These are phyloP conservation scores for Elymus sibiricus DNA, from an alignment of 176 grass and related monocot genomes.

Conservation along the genomic window DNA sequence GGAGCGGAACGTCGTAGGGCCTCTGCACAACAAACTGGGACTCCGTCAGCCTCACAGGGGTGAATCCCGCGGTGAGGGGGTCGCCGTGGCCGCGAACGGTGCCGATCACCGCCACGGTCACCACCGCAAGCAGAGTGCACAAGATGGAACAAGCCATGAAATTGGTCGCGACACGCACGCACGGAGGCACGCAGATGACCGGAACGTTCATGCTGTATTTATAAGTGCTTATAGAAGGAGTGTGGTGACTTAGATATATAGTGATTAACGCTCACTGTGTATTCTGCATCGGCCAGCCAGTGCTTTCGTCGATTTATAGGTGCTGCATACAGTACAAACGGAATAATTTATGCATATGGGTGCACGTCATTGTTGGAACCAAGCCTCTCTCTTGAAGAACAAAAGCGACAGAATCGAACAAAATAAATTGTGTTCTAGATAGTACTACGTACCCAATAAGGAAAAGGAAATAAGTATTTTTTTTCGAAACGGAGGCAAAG, in stretches of 20 bases:
- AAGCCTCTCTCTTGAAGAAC: background rate
- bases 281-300: background rate
- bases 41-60: background rate
- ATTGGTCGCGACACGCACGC: background rate
- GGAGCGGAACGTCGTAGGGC: constrained; percentile 29
- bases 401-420: background rate
- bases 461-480: too few species aligned
- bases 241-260: background rate
- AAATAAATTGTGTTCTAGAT: too few species aligned
- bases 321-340: background rate
- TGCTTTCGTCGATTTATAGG: background rate
- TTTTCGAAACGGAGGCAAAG: too few species aligned
- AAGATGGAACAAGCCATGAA: background rate
- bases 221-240: background rate
- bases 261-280: background rate
- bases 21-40: constrained; percentile 23
- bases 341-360: background rate
- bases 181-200: background rate
- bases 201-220: background rate
- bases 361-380: background rate
- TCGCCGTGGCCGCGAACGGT: background rate
- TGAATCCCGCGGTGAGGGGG: constrained; percentile 35
- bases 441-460: too few species aligned
- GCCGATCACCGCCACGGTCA: background rate
- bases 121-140: background rate